Percentiles rank a stretch among this genome's conserved stretches.
These are phyloP conservation scores for Mycosphaerella sp. DNA, from an alignment of 2,329 filamentous ascomycete species.

Conservation along the genomic window DNA sequence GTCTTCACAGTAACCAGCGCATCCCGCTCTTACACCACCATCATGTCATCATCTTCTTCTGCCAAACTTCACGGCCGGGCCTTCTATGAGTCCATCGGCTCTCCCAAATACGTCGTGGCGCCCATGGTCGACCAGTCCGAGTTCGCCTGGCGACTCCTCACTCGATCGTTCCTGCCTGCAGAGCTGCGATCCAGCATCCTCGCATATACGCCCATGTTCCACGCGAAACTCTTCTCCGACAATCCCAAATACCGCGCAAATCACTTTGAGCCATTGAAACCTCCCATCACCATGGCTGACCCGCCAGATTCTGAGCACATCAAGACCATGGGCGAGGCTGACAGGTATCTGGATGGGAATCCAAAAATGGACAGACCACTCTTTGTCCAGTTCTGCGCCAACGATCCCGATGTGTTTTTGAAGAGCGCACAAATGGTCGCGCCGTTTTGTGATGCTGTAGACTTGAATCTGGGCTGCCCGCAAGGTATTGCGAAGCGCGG, in stretches of 20 bases:
- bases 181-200: conserved; percentile 57
- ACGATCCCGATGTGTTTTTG: conserved; percentile 73
- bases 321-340: conserved; percentile 21
- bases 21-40: conserved; percentile 6
- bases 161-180: conserved; percentile 78
- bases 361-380: conserved; percentile 76
- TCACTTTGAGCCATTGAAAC: conserved; percentile 66
- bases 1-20: background rate
- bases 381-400: conserved; percentile 95
- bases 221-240: conserved; percentile 80
- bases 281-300: conserved; percentile 20
- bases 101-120: conserved; percentile 81
- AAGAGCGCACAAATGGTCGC: conserved; percentile 70
- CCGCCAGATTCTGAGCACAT: conserved; percentile 21
- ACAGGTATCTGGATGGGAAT: conserved; percentile 75
- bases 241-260: conserved; percentile 66
- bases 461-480: conserved; percentile 91
- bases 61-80: conserved; percentile 56
- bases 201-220: conserved; percentile 93
- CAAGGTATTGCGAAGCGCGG: conserved; percentile 90
- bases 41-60: conserved; percentile 18
- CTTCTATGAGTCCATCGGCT: conserved; percentile 93
- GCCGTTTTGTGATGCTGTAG: conserved; percentile 88
- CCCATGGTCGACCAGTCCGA: conserved; percentile 99
- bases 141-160: conserved; percentile 95